A percentile compares a stretch with the other conserved stretches of the same genome.
Evolutionary conservation across 2,329 filamentous ascomycete genomes (phyloP).

Genomic region (Mycogone perniciosa): DNA sequence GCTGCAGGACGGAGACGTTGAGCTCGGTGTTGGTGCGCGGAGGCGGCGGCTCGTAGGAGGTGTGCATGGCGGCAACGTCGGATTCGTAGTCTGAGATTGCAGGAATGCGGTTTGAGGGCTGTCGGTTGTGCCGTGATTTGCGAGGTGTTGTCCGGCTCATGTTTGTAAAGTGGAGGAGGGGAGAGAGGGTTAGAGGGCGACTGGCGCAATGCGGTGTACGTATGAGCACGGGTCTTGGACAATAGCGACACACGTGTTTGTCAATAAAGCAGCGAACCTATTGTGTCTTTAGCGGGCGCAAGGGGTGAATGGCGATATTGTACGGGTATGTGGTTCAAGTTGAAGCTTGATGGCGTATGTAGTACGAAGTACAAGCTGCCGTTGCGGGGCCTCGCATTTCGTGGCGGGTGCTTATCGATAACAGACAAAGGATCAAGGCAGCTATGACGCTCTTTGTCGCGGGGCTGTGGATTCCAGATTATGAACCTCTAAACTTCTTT

Average conservation of each 20-base stretch:
- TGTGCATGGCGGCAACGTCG: slow-evolving; percentile 45
- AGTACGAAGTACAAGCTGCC: slow-evolving; percentile 6
- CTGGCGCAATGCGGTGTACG: background rate
- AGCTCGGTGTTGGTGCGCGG: slow-evolving; percentile 75
- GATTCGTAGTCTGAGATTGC: slow-evolving; percentile 59
- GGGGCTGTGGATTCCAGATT: background rate
- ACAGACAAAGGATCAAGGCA: background rate
- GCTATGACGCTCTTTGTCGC: background rate
- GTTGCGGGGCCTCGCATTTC: background rate
- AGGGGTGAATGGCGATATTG: too few relatives aligned
- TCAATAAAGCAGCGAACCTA: too few relatives aligned
- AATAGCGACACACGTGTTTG: too few relatives aligned
- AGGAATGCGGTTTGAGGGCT: slow-evolving; percentile 34
- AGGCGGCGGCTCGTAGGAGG: slow-evolving; percentile 37
- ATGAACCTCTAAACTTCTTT: background rate
- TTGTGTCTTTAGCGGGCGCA: too few relatives aligned
- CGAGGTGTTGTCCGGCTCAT: slow-evolving; percentile 42
- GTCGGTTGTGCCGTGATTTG: slow-evolving; percentile 34
- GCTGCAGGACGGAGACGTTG: slow-evolving; percentile 76
- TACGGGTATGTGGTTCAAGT: too few relatives aligned
- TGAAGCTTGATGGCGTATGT: background rate
- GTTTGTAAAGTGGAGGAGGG: slow-evolving; percentile 2
- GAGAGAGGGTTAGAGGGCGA: background rate
- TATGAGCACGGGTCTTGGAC: too few relatives aligned
- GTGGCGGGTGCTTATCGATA: slow-evolving; percentile 9